These are phyloP conservation scores for Fusarium anguioides DNA, from an alignment of 2,329 filamentous ascomycete species.

Conservation along the genomic window DNA sequence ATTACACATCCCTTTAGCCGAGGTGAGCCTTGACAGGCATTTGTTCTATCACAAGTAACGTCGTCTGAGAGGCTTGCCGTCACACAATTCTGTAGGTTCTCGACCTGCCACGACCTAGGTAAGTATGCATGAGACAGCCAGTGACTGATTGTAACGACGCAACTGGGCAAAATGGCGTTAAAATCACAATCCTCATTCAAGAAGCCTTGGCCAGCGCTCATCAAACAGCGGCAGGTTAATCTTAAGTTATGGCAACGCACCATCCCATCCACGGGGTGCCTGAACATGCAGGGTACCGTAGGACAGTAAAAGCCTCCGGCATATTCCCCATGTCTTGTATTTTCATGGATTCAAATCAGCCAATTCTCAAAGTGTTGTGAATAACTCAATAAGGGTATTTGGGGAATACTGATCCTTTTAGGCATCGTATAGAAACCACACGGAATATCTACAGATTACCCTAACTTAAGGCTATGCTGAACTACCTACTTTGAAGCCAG, in stretches of 20 bases:
- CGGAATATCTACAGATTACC: neutral
- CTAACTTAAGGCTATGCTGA: neutral
- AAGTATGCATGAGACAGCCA: constrained; percentile 8
- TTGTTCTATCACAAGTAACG: neutral
- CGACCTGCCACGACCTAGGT: constrained; percentile 19
- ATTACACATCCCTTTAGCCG: neutral
- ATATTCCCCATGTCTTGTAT: neutral
- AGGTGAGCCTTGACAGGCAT: neutral
- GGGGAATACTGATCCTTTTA: neutral
- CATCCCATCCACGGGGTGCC: constrained; percentile 2
- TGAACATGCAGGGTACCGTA: neutral
- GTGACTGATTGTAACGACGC: constrained; percentile 7
- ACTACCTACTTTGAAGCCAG: neutral
- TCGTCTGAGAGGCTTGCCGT: constrained; percentile 4
- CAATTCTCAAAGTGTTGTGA: neutral
- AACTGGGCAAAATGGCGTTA: constrained; percentile 8
- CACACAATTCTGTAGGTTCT: constrained; percentile 10
- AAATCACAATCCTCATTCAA: neutral
- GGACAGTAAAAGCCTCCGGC: neutral
- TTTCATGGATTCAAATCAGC: neutral
- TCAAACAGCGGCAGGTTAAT: constrained; percentile 1
- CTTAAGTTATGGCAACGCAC: neutral
- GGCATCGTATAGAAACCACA: neutral
- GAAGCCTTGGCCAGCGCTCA: constrained; percentile 10
- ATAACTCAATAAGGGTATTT: neutral